Conservation (phyloP, 345 rosid genomes). For the Aquilaria malaccensis region DNA sequence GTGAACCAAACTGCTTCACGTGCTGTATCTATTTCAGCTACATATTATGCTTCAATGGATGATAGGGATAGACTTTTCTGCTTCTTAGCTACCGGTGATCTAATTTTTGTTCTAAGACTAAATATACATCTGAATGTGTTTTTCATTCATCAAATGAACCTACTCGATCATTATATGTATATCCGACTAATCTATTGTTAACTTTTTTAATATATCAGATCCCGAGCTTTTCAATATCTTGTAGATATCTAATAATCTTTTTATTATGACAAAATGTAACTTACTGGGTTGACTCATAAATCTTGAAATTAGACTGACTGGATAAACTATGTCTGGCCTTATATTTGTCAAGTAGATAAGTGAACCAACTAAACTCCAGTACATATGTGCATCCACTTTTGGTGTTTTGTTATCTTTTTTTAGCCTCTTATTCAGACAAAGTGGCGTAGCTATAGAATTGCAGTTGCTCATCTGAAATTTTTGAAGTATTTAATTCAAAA, state of each 20-base stretch:
- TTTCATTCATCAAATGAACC: background rate
- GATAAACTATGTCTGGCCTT: background rate
- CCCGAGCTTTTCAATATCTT: background rate
- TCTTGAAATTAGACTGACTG: background rate
- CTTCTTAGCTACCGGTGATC: conserved; percentile 5
- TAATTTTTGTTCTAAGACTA: background rate
- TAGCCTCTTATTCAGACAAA: no score
- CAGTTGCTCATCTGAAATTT: no score
- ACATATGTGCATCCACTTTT: no score
- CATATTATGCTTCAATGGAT: background rate
- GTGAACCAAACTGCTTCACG: conserved; percentile 13
- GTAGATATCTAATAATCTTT: background rate
- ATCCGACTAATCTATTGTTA: background rate
- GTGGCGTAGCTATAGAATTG: no score
- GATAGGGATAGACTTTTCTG: background rate
- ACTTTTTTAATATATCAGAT: background rate
- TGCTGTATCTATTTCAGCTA: background rate
- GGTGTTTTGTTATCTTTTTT: no score
- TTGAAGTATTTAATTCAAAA: no score
- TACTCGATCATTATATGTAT: background rate
- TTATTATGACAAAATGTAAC: background rate
- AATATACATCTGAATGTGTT: background rate
- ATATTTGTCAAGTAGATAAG: background rate
- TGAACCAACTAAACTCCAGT: background rate
- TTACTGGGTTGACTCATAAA: background rate